phyloP scores from a whole-genome alignment of 1,139 yeast species.

The Yamadazyma dendronema region DNA sequence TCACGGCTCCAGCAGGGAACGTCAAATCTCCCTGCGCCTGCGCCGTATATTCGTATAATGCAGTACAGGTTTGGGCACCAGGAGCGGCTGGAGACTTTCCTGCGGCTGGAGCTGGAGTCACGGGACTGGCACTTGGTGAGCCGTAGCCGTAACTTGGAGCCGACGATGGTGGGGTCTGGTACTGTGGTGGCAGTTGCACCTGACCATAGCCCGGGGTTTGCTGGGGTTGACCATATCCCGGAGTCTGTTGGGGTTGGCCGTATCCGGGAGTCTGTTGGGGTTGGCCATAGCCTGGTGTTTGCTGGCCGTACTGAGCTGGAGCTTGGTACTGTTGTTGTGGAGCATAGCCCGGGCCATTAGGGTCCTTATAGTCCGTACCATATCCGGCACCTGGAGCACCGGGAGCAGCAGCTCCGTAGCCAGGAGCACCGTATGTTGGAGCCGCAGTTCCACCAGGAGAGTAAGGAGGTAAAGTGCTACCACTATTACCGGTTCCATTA shows the following conservation, averaged over 20 bases:
- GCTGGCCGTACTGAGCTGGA: too few species aligned
- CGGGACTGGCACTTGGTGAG: slow-evolving; percentile 9
- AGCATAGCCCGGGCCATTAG: slow-evolving; percentile 17
- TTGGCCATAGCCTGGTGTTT: slow-evolving; percentile 16
- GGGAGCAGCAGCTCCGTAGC: too few species aligned
- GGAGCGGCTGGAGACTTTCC: slow-evolving; percentile 17
- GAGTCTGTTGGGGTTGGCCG: slow-evolving; percentile 2
- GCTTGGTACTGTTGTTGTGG: slow-evolving; percentile 9
- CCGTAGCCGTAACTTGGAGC: slow-evolving; percentile 10
- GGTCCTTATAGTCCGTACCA: slow-evolving; percentile 17
- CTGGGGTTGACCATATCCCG: background rate
- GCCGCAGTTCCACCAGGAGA: slow-evolving; percentile 4
- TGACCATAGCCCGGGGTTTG: background rate
- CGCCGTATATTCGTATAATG: slow-evolving; percentile 73
- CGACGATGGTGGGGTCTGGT: slow-evolving; percentile 2
- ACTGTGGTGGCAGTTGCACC: slow-evolving; percentile 3
- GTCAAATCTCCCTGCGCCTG: slow-evolving; percentile 89
- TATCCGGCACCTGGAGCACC: slow-evolving; percentile 5
- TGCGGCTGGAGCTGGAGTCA: slow-evolving; percentile 15
- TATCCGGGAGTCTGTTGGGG: slow-evolving; percentile 6
- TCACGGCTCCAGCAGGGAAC: slow-evolving; percentile 84
- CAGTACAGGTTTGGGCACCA: slow-evolving; percentile 60
- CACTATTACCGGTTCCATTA: slow-evolving; percentile 12
- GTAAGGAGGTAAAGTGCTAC: slow-evolving; percentile 1
- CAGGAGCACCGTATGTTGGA: slow-evolving; percentile 20